Evolutionary conservation across 495 filamentous ascomycete species (phyloP), one percentile per base, ranked within the genome.

Genomic region (Daldinia decipiens): DNA sequence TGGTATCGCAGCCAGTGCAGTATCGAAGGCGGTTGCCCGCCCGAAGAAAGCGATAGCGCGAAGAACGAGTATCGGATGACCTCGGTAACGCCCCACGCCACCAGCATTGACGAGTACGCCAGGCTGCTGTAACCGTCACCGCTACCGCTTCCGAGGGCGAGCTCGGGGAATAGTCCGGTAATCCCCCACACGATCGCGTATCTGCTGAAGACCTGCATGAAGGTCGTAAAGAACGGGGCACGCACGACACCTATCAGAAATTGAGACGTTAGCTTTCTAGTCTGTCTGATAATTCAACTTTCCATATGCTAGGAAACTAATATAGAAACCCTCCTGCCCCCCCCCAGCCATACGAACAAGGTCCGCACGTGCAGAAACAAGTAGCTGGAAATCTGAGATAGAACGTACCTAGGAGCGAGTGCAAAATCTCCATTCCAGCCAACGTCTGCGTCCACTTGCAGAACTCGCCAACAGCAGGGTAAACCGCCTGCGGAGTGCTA

Each of bases 1-100:
- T 96, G 97, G 76, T 99, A 99, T 77, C 93, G 83, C 82, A 96
- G 82, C 95, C 95, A 97, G 64, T 87, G 87, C 78, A 95, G 85
- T 77, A 80, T 85, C 0, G 59, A 74, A 0, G 93, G 93, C 63
- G 81, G 78, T 17, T 80, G 74, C 31, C 87, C 87, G 60, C 58
- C 73, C 34, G 61, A 61, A 51, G 82, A 80, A 47, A 97, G 84
- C 74, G 87, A 87, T 72, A 92, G 84, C 21, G 90, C 89, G 74
- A 97, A 98, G 81, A 92, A 98, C 67, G 87, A 85, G 82, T 98
- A 98, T 40, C 95, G 89, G 65, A 95, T 87, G 13, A 94, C 88
- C 82, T 98, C 95, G 13, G 95, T 97, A 26, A 92, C 73, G 40
- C 85, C 87, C 95, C 95, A 98, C 0, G 94, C 93, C 31, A 85